Evolutionary conservation across 768 basidiomycete species (phyloP).

Genomic region (Kwoniella botswanensis): DNA sequence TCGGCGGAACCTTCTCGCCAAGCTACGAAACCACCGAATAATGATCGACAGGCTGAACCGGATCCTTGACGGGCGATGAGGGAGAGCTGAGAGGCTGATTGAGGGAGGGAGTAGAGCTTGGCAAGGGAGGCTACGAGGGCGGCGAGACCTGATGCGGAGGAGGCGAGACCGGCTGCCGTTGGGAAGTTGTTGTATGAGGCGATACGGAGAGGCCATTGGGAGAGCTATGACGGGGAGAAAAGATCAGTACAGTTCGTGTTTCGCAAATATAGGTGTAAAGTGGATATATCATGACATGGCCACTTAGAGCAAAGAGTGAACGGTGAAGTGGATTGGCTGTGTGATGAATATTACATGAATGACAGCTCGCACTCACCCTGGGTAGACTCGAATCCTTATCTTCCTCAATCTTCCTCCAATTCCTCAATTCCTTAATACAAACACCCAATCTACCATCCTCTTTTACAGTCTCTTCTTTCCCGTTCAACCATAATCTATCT

Average conservation of each 20-base stretch:
- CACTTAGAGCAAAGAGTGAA: no score
- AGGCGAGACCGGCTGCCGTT: conserved; percentile 96
- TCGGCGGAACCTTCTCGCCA: conserved; percentile 77
- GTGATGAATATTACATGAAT: neutral
- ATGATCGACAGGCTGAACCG: conserved; percentile 95
- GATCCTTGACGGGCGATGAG: conserved; percentile 96
- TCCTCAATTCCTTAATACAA: conserved; percentile 86
- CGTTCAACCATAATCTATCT: conserved; percentile 94
- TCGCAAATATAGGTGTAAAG: no score
- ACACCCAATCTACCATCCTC: conserved; percentile 75
- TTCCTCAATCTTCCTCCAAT: conserved; percentile 76
- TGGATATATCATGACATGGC: no score
- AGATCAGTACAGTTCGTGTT: no score
- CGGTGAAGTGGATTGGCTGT: no score
- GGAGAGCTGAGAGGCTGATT: conserved; percentile 79
- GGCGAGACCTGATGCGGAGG: conserved; percentile 95
- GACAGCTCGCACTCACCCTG: conserved; percentile 63
- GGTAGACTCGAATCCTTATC: conserved; percentile 68
- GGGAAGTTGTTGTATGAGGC: conserved; percentile 98
- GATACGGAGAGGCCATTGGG: conserved; percentile 78
- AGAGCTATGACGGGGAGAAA: conserved; percentile 64
- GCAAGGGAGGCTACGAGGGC: conserved; percentile 90
- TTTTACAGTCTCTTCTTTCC: conserved; percentile 87
- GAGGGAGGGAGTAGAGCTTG: conserved; percentile 79
- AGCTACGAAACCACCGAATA: conserved; percentile 95